phyloP scores from a whole-genome alignment of 2,329 filamentous ascomycete species.

The Orbilia brochopaga region DNA sequence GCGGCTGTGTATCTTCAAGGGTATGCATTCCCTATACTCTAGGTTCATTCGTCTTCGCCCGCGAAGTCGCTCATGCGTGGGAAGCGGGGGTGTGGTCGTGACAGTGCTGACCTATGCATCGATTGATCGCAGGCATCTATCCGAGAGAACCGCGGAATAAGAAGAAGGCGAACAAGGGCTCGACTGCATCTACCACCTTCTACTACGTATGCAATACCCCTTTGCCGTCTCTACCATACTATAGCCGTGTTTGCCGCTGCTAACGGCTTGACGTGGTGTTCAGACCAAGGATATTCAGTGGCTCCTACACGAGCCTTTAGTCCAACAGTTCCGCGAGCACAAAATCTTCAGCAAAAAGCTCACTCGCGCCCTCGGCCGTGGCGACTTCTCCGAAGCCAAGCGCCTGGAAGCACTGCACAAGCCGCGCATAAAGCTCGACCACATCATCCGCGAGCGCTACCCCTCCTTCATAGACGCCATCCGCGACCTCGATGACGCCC shows the following conservation, averaged over 20 bases:
- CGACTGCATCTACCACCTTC: conserved; percentile 90
- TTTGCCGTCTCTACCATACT: background rate
- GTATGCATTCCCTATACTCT: conserved; percentile 57
- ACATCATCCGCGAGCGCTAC: conserved; percentile 97
- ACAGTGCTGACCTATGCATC: conserved; percentile 2
- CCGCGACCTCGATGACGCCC: conserved; percentile 91
- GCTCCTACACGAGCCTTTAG: conserved; percentile 90
- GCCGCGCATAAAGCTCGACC: conserved; percentile 87
- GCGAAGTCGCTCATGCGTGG: too few species aligned
- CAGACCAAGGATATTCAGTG: conserved; percentile 94
- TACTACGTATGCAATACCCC: conserved; percentile 63
- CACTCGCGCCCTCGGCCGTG: conserved; percentile 84
- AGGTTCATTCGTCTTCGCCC: background rate
- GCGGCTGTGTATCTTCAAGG: conserved; percentile 99
- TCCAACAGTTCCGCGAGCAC: conserved; percentile 94
- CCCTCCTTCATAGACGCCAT: conserved; percentile 94
- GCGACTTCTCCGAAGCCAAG: conserved; percentile 86
- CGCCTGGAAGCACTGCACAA: conserved; percentile 89
- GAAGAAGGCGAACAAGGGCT: conserved; percentile 93
- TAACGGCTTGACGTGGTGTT: background rate
- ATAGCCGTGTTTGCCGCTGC: background rate
- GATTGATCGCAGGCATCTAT: conserved; percentile 73
- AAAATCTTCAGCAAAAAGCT: conserved; percentile 99
- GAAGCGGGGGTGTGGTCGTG: conserved; percentile 2
- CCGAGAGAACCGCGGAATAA: conserved; percentile 94